These are phyloP conservation scores for Suhomyces faveliae DNA, from an alignment of 805 yeast genomes.

Conservation along the genomic window DNA sequence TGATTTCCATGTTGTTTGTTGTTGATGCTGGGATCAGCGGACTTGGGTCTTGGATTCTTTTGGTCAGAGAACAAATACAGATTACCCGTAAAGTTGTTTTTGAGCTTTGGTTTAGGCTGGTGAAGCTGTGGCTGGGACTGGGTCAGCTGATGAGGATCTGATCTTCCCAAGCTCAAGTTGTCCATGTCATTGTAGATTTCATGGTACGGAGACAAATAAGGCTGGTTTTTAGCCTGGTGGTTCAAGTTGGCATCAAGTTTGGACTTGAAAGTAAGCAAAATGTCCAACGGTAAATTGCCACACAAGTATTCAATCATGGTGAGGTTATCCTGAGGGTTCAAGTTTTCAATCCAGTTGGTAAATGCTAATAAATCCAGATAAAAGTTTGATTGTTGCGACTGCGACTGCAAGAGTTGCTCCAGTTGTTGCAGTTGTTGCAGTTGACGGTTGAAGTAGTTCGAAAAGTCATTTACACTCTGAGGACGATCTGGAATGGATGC, in stretches of 20 bases:
- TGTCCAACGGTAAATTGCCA: slow-evolving; percentile 50
- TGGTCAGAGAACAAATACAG: slow-evolving; percentile 19
- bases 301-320: slow-evolving; percentile 55
- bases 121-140: slow-evolving; percentile 19
- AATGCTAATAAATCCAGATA: slow-evolving; percentile 51
- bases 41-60: slow-evolving; percentile 36
- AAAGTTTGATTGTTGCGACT: slow-evolving; percentile 28
- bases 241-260: slow-evolving; percentile 43
- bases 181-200: slow-evolving; percentile 18
- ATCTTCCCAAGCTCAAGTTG: slow-evolving; percentile 12
- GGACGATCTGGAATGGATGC: slow-evolving; percentile 39
- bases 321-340: slow-evolving; percentile 51
- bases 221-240: slow-evolving; percentile 6
- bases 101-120: slow-evolving; percentile 40
- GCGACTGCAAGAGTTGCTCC: slow-evolving; percentile 4
- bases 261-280: slow-evolving; percentile 47
- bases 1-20: slow-evolving; percentile 12
- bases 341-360: slow-evolving; percentile 49
- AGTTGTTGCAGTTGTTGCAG: slow-evolving; percentile 13
- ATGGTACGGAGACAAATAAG: slow-evolving; percentile 8
- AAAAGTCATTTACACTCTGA: slow-evolving; percentile 41
- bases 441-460: slow-evolving; percentile 19
- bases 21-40: slow-evolving; percentile 41
- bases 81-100: slow-evolving; percentile 10
- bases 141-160: neutral